These are phyloP conservation scores for Ascochyta clinopodiicola DNA, from an alignment of 2,329 filamentous ascomycete species.

Conservation along the genomic window DNA sequence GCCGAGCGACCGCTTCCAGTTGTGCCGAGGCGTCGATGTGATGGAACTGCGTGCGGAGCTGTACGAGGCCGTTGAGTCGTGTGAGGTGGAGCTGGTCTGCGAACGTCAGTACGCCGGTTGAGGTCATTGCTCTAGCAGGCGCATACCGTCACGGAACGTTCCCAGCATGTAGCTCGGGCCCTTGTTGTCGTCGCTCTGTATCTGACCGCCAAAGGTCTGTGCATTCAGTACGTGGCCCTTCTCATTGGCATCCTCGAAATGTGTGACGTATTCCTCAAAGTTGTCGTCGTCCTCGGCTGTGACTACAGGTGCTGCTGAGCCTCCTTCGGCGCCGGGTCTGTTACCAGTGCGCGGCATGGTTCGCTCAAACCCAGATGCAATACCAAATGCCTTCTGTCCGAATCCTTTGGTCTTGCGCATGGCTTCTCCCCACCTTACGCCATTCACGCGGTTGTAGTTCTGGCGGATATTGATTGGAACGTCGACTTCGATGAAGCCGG, in stretches of 20 bases:
- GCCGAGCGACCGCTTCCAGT: conserved; percentile 62
- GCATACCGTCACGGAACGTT: conserved; percentile 80
- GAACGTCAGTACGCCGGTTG: conserved; percentile 9
- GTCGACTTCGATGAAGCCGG: conserved; percentile 90
- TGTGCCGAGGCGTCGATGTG: conserved; percentile 87
- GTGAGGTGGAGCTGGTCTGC: conserved; percentile 86
- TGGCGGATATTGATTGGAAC: conserved; percentile 74
- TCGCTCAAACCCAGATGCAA: conserved; percentile 54
- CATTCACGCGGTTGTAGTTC: conserved; percentile 86
- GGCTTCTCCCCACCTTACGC: conserved; percentile 80
- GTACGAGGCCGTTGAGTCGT: conserved; percentile 80
- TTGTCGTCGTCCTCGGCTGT: conserved; percentile 68
- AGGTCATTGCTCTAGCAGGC: background rate
- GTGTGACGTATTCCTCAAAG: conserved; percentile 60
- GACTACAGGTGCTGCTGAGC: conserved; percentile 26
- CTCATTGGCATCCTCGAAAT: conserved; percentile 68
- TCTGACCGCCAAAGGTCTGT: conserved; percentile 86
- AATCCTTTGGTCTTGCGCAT: conserved; percentile 62
- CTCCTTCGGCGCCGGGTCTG: conserved; percentile 34
- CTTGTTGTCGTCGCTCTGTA: conserved; percentile 71
- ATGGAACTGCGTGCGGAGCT: conserved; percentile 89
- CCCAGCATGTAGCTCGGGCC: conserved; percentile 86
- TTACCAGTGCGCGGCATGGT: conserved; percentile 40
- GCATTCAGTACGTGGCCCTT: conserved; percentile 76
- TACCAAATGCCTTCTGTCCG: conserved; percentile 53